Evolutionary conservation across 2,329 filamentous ascomycete genomes (phyloP).

Genomic region (Pseudogymnoascus sp.): DNA sequence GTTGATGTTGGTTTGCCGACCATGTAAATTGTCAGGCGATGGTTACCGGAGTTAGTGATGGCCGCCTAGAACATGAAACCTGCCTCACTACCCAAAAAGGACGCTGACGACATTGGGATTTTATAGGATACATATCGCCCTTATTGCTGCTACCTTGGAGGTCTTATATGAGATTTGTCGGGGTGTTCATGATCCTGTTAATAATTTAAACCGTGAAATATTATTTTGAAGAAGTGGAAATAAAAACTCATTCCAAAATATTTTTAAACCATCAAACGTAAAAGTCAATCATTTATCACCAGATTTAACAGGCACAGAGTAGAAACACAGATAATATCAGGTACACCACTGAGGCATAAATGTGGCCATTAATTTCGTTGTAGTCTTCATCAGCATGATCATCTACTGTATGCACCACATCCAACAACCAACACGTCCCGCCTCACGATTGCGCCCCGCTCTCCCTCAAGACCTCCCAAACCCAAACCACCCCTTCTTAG

Average conservation of each 20-base stretch:
- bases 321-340: not conserved
- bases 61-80: not conserved
- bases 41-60: not conserved
- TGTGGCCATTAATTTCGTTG: not conserved
- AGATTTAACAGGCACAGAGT: not conserved
- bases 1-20: not conserved
- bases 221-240: not conserved
- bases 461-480: conserved; percentile 36
- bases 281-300: not conserved
- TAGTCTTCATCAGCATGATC: not conserved
- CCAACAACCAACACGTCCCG: not conserved
- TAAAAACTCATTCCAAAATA: not conserved
- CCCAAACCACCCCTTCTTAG: conserved; percentile 70
- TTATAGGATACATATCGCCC: not conserved
- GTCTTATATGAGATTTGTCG: not conserved
- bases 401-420: not conserved
- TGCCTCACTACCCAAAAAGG: not conserved
- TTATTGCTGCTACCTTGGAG: not conserved
- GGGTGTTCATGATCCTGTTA: not conserved
- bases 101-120: too few relatives aligned
- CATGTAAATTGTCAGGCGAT: not conserved
- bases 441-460: not conserved
- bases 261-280: not conserved
- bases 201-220: not conserved
- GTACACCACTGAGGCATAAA: not conserved